Evolutionary conservation across 2,329 filamentous ascomycete species (phyloP), one percentile per base, ranked within the genome.

Genomic region (Corniculantispora saksenae): DNA sequence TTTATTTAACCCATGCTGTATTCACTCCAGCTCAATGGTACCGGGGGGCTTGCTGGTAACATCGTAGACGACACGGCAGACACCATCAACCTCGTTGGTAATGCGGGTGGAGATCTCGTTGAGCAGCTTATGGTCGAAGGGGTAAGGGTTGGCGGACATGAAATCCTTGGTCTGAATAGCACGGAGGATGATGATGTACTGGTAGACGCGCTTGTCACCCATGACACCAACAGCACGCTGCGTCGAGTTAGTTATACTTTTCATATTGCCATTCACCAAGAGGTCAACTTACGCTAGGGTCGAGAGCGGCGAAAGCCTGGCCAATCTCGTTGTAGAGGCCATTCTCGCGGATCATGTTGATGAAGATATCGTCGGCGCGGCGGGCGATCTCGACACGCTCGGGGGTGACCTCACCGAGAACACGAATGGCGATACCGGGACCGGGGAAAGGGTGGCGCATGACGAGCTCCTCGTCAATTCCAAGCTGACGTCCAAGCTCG

Each of bases 321-420:
- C 65, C 63, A 29, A 76, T 76, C 71, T 94, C 77, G 65, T 90
- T 78, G 75, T 94, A 94, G 25, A 93, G 77, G 13, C 91, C 91
- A 0, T 89, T 89, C 64, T 86, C 85, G 71, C 81, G 83, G 78
- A 94, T 94, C 83, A 89, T 88, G 67, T 84, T 83, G 70, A 94
- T 93, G 79, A 91, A 94, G 73, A 94, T 94, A 72, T 87, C 74
- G 72, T 94, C 92, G 1, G 91, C 91, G 74, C 91, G 82, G n/a
- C 91, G 81, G 2, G 88, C 92, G 68, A 97, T 95, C 63, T 87
- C 86, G 19, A 97, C 90, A 50, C 90, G 86, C 74, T 94, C 91
- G 2, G 83, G 84, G 1, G 92, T 97, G 17, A 97, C 89, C 70
- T 96, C 93, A 43, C 94, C 94, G 1, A 97, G 81, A 66, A 97